phyloP scores from a whole-genome alignment of 495 filamentous ascomycete genomes.

The Geoglossum glabrum region DNA sequence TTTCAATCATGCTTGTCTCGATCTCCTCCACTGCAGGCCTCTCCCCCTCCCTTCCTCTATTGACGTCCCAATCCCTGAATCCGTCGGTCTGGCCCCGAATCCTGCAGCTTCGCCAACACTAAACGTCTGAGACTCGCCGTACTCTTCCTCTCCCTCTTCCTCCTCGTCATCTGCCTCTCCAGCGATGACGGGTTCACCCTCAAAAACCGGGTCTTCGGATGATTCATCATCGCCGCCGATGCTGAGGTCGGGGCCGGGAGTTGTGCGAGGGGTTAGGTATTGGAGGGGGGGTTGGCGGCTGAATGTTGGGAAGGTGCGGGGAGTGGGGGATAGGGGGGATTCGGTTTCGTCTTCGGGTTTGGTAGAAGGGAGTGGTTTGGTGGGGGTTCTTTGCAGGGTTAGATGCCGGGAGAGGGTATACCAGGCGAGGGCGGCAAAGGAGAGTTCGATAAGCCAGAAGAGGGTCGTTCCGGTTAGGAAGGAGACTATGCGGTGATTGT shows the following conservation, averaged over 20 bases:
- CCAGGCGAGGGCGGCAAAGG: constrained; percentile 40
- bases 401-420: constrained; percentile 24
- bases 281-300: constrained; percentile 28
- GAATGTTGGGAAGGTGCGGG: constrained; percentile 35
- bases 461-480: constrained; percentile 42
- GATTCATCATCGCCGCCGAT: constrained; percentile 5
- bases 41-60: constrained; percentile 12
- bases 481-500: constrained; percentile 46
- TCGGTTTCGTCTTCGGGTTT: constrained; percentile 15
- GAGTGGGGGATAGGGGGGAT: constrained; percentile 23
- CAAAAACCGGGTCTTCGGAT: constrained; percentile 1
- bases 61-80: constrained; percentile 23
- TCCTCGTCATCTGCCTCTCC: constrained; percentile 21
- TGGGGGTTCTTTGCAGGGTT: constrained; percentile 9
- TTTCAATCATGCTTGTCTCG: not conserved
- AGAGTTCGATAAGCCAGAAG: constrained; percentile 60
- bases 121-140: too few species aligned
- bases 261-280: constrained; percentile 11
- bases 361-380: constrained; percentile 14
- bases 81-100: constrained; percentile 5
- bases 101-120: not conserved
- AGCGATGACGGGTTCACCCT: constrained; percentile 7
- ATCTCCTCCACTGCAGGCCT: not conserved
- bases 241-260: constrained; percentile 7
- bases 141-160: constrained; percentile 17